Base-by-base conservation (phyloP, 768 basidiomycete genomes). In the Russula olivacea region DNA sequence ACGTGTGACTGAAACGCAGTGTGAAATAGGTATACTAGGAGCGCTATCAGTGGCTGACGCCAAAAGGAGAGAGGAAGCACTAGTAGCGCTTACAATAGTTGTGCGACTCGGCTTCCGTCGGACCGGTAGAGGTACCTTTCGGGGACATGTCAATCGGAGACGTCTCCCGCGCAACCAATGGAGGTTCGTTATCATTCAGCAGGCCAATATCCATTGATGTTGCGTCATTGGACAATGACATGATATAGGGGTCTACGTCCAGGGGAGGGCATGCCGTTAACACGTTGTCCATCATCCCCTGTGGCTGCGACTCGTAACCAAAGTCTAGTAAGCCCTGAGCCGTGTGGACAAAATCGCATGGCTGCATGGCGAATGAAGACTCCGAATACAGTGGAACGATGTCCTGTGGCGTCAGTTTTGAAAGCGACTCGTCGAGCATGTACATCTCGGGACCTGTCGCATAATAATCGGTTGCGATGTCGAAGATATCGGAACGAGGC, bases 1-100 rank as follows among this genome's bases (percentile, higher is more conserved):
- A 82, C 74, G 69, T 86, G 81, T 36, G 71, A 68, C 57, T 72
- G 75, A 69, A 80, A 80, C 58, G 75, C 74, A 51, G 79, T 74
- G 74, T 83, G 82, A 69, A 83, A 83, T 45, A 81, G 73, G 68
- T 78, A 79, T 59, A 78, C 78, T 81, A 59, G 53, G 51, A 58
- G 52, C 45, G 47, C 30, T 41, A 51, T 43, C 50, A 49, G 43
- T 40, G 57, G 32, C 54, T 53, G 51, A 61, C 54, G 52, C 61
- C 49, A n/a, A 53, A 58, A 49, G 55, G 63, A 61, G 64, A 67
- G 55, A 36, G 41, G 52, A 49, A 47, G 73, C 41, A 45, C 19
- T 10, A 28, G 12, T n/a, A 28, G 55, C 65, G 61, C 63, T 51
- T 23, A 85, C 84, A 73, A 68, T 82, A 82, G 52, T 79, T 77